Evolutionary conservation across 1,139 yeast species (phyloP), one percentile per base, ranked within the genome.

Genomic region (Hansenula lynferdii): DNA sequence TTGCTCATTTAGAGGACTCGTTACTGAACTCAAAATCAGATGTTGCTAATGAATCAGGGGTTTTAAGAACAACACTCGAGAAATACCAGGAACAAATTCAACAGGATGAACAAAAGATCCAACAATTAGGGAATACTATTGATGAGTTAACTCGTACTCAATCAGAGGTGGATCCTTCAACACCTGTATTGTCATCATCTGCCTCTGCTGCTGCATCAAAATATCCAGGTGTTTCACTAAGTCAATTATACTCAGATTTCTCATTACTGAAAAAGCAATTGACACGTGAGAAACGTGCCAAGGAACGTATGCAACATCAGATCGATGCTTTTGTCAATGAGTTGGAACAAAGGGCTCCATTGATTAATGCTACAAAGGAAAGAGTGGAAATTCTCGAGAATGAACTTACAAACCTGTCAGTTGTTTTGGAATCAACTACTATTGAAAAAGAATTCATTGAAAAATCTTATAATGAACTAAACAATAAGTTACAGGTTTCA

Each of bases 301-400:
- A 85, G 52, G 80, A 77, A 42, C 72, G 75, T 41, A 68, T 90
- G 41, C 84, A 90, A 42, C 60, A 67, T 27, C 92, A 87, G 59
- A 67, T 90, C 45, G 82, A 83, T 49, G 66, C 72, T 0, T 81
- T 90, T 50, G 76, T 89, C 26, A 69, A 67, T 24, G 97, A 90
- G 56, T 67, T 92, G 48, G 95, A 89, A 55, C 71, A 77, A 20
- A 82, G 85, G 51, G 82, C 87, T 40, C 97, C 97, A 0, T 68
- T 82, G 1, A 72, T 90, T 36, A 74, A 84, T 62, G 83, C 78
- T 45, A 85, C 77, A 57, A 80, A 70, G 39, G 76, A 71, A 39
- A 77, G 73, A 42, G 71, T 74, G 27, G 54, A 61, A 10, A 58
- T 68, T 14, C 52, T 77, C 29, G 80, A 78, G 51, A 50, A 52